These are phyloP conservation scores for Chlamydomonas asymmetrica DNA, from an alignment of 139 green algal genomes.

Conservation along the genomic window DNA sequence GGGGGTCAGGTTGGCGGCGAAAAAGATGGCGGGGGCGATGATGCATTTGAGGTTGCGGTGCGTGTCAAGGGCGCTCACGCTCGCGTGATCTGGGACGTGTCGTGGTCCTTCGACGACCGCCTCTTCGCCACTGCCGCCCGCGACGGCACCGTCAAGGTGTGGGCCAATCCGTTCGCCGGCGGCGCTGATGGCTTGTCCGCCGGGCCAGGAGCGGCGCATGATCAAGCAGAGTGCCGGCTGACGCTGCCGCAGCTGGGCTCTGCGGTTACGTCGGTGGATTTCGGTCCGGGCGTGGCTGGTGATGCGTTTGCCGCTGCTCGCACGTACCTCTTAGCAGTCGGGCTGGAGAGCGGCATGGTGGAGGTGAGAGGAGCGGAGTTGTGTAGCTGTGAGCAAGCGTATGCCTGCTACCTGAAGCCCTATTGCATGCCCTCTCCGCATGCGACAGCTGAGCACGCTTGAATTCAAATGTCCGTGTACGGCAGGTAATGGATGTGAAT, in stretches of 20 bases:
- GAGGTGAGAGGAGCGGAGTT: slow-evolving; percentile 51
- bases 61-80: slow-evolving; percentile 67
- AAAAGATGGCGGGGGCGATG: slow-evolving; percentile 11
- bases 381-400: too few species aligned
- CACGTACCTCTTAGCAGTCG: slow-evolving; percentile 61
- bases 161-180: slow-evolving; percentile 21
- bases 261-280: slow-evolving; percentile 62
- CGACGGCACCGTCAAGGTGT: slow-evolving; percentile 78
- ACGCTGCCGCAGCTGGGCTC: slow-evolving; percentile 42
- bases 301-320: not conserved
- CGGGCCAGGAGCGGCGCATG: not conserved
- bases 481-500: too few species aligned
- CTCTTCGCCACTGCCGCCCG: slow-evolving; percentile 75
- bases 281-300: slow-evolving; percentile 30
- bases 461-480: too few species aligned
- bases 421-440: too few species aligned
- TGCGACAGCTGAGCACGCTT: too few species aligned
- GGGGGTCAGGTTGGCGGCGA: not conserved
- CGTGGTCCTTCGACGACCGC: slow-evolving; percentile 66
- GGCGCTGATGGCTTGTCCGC: slow-evolving; percentile 1
- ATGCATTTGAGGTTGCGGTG: slow-evolving; percentile 46
- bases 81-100: slow-evolving; percentile 76
- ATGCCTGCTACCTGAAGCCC: too few species aligned
- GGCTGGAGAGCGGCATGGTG: slow-evolving; percentile 69
- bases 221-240: not conserved